Conservation (phyloP, 2,329 filamentous ascomycete genomes). For the Fusarium tricinctum region DNA sequence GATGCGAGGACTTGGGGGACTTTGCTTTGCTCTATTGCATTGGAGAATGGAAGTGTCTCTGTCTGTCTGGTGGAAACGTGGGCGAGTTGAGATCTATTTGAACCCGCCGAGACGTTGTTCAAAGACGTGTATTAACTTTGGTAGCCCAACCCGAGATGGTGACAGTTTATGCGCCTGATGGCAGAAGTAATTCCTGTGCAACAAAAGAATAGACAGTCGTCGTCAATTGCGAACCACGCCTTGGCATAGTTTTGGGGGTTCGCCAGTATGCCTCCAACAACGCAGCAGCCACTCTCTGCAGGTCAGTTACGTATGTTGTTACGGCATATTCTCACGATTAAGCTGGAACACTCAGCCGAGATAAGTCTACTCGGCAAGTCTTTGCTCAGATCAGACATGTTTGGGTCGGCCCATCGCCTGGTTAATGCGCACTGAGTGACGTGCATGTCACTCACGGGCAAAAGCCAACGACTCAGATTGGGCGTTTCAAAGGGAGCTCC, state of each 20-base stretch:
- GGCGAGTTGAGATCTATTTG: conserved; percentile 35
- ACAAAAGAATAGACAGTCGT: conserved; percentile 18
- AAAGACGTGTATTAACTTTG: conserved; percentile 7
- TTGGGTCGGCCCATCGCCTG: conserved; percentile 11
- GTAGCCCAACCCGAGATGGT: neutral
- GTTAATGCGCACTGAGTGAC: conserved; percentile 22
- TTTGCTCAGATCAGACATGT: conserved; percentile 8
- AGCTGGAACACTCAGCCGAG: conserved; percentile 5
- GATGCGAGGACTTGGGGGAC: neutral
- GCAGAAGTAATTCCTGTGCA: conserved; percentile 13
- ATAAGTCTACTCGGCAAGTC: neutral
- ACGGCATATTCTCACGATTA: neutral
- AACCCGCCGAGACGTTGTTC: conserved; percentile 10
- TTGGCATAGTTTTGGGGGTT: conserved; percentile 20
- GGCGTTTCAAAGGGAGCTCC: conserved; percentile 11
- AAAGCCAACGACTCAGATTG: neutral
- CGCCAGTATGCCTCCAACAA: conserved; percentile 19
- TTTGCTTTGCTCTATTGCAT: neutral
- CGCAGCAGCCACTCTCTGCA: conserved; percentile 10
- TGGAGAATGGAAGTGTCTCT: conserved; percentile 4
- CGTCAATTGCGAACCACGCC: conserved; percentile 14
- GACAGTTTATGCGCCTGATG: neutral
- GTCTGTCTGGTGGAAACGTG: conserved; percentile 5
- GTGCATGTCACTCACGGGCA: conserved; percentile 15
- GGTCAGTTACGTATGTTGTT: conserved; percentile 13